phyloP scores from a whole-genome alignment of 176 grass and related monocot genomes.

The Aegilops umbellulata region DNA sequence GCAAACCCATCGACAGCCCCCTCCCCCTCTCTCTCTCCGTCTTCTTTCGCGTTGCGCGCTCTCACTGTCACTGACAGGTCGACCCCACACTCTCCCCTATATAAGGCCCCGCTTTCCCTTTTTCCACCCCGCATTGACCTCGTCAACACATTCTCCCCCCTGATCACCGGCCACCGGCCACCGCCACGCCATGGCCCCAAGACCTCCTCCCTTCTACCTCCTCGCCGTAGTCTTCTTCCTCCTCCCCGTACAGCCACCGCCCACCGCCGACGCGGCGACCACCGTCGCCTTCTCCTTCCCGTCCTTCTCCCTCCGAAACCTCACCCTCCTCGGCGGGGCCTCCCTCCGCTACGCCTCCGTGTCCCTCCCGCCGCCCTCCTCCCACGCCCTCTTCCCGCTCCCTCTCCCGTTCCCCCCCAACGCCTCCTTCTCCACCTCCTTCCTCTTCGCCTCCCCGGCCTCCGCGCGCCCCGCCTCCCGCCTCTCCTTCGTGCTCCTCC shows the following conservation, averaged over 20 bases:
- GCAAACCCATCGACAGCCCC: not conserved
- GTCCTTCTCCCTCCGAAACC: constrained; percentile 32
- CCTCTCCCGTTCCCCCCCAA: constrained; percentile 16
- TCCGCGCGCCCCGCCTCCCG: constrained; percentile 7
- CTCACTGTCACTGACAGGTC: not conserved
- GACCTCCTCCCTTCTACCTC: not conserved
- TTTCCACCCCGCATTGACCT: not conserved
- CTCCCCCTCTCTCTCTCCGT: not conserved
- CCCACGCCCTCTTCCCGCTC: constrained; percentile 30
- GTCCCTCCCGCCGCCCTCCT: constrained; percentile 27
- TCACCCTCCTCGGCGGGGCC: constrained; percentile 33
- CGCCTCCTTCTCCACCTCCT: constrained; percentile 42
- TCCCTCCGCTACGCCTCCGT: constrained; percentile 26
- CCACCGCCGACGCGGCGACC: not conserved
- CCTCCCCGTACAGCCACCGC: not conserved
- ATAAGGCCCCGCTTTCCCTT: not conserved
- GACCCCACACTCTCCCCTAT: not conserved
- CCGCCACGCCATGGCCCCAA: constrained; percentile 6
- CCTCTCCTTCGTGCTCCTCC: constrained; percentile 42
- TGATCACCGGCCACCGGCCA: not conserved
- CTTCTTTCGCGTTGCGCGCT: not conserved
- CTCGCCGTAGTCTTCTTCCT: constrained; percentile 6
- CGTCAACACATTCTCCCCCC: not conserved
- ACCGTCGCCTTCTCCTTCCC: constrained; percentile 30
- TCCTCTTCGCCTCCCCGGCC: constrained; percentile 23